These are phyloP conservation scores for Myochromella boudieri DNA, from an alignment of 768 basidiomycete genomes.

Conservation along the genomic window DNA sequence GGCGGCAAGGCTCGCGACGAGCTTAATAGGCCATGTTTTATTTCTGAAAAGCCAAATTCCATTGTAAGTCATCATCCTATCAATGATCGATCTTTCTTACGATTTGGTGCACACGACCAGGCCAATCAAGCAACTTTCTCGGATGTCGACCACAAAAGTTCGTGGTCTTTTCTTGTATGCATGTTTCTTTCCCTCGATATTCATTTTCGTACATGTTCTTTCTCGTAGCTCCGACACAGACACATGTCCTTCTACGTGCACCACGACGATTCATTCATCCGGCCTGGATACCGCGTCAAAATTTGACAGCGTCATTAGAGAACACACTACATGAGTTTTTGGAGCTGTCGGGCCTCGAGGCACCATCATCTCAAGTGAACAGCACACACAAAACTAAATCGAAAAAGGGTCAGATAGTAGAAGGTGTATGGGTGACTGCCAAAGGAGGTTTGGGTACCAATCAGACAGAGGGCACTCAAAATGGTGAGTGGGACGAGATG, in stretches of 20 bases:
- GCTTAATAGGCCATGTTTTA: slow-evolving; percentile 66
- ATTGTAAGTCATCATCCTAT: slow-evolving; percentile 49
- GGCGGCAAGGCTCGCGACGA: slow-evolving; percentile 63
- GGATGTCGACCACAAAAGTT: slow-evolving; percentile 50
- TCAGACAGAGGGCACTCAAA: slow-evolving; percentile 4
- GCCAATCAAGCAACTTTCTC: slow-evolving; percentile 63
- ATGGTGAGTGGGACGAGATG: slow-evolving; percentile 46
- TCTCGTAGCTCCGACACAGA: slow-evolving; percentile 42
- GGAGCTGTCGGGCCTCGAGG: slow-evolving; percentile 27
- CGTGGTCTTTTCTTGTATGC: no score
- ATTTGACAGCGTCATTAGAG: slow-evolving; percentile 37
- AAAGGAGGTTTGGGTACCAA: slow-evolving; percentile 19
- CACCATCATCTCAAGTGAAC: background rate
- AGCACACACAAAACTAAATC: slow-evolving; percentile 12
- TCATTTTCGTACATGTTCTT: background rate
- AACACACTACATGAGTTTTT: slow-evolving; percentile 39
- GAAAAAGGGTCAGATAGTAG: slow-evolving; percentile 29
- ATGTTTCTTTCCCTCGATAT: no score
- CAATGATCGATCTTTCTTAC: background rate
- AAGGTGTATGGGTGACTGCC: slow-evolving; percentile 49
- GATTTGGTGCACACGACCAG: slow-evolving; percentile 29
- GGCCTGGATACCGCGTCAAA: slow-evolving; percentile 48
- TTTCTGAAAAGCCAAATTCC: slow-evolving; percentile 81
- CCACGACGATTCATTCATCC: slow-evolving; percentile 47
- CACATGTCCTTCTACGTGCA: slow-evolving; percentile 45